These are phyloP conservation scores for Hypomontagnella submonticulosa DNA, from an alignment of 495 filamentous ascomycete species.

Conservation along the genomic window DNA sequence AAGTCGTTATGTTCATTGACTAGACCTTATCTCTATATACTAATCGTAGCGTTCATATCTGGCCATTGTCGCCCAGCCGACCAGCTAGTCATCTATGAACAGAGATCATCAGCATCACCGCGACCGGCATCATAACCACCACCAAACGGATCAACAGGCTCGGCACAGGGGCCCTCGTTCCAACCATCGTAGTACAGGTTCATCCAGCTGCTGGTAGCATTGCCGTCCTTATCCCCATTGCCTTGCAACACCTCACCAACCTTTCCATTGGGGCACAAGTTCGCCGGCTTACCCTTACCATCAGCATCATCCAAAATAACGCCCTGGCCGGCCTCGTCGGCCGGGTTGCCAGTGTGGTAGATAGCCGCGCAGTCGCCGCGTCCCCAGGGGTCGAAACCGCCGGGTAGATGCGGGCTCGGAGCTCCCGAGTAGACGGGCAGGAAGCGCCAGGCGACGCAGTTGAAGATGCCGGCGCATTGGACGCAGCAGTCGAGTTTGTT, in stretches of 20 bases:
- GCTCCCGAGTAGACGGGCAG: constrained; percentile 37
- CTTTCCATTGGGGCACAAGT: constrained; percentile 46
- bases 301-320: background rate
- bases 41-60: constrained; percentile 1
- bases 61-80: background rate
- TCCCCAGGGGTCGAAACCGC: constrained; percentile 47
- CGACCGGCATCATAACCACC: constrained; percentile 21
- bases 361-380: constrained; percentile 43
- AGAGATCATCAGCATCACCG: constrained; percentile 29
- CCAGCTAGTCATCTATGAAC: constrained; percentile 8
- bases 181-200: constrained; percentile 46
- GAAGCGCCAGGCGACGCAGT: constrained; percentile 48
- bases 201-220: constrained; percentile 27
- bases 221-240: background rate
- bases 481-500: constrained; percentile 48
- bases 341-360: constrained; percentile 39
- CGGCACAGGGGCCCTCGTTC: constrained; percentile 46
- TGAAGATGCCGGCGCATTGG: constrained; percentile 46
- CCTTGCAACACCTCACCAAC: constrained; percentile 28
- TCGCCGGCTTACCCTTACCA: constrained; percentile 1
- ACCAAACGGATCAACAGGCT: constrained; percentile 35
- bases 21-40: constrained; percentile 6
- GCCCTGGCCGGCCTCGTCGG: constrained; percentile 1
- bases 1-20: constrained; percentile 10
- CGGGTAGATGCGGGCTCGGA: constrained; percentile 39